phyloP scores from a whole-genome alignment of 1,284 basidiomycete genomes.

The Tremellales sp. region DNA sequence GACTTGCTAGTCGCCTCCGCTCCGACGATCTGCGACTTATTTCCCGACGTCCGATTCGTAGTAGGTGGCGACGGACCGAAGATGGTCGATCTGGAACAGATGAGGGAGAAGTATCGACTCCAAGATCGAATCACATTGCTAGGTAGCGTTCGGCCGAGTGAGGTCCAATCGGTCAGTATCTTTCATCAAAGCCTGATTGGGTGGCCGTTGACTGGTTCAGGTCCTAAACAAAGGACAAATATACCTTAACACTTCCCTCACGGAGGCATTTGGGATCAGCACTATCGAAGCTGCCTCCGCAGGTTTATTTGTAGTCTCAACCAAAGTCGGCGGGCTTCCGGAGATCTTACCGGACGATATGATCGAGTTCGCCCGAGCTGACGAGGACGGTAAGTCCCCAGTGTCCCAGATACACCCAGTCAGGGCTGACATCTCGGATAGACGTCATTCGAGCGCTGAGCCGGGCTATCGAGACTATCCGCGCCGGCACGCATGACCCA shows the following conservation, averaged over 20 bases:
- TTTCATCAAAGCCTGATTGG: not conserved
- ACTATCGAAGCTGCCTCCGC: constrained; percentile 94
- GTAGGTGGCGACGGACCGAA: constrained; percentile 95
- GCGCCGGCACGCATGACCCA: constrained; percentile 69
- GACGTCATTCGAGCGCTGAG: constrained; percentile 81
- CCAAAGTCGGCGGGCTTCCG: constrained; percentile 90
- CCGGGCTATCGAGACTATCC: constrained; percentile 70
- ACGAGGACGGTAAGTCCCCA: constrained; percentile 62
- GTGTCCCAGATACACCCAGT: not conserved
- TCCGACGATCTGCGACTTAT: constrained; percentile 77
- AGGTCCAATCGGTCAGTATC: constrained; percentile 69
- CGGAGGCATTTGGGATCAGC: constrained; percentile 94
- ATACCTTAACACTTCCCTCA: constrained; percentile 92
- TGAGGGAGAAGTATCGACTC: constrained; percentile 83
- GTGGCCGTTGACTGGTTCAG: constrained; percentile 48
- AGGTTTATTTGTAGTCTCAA: constrained; percentile 91
- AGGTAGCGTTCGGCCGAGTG: constrained; percentile 72
- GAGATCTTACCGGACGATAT: constrained; percentile 90
- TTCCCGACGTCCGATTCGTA: constrained; percentile 81
- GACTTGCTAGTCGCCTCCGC: constrained; percentile 90
- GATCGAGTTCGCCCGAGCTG: constrained; percentile 88
- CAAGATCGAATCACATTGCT: constrained; percentile 88
- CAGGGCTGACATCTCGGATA: constrained; percentile 47
- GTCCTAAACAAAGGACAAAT: constrained; percentile 80
- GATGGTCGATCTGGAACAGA: constrained; percentile 89